Base-by-base conservation (phyloP, 2,329 filamentous ascomycete species). In the Exophiala bonariae region DNA sequence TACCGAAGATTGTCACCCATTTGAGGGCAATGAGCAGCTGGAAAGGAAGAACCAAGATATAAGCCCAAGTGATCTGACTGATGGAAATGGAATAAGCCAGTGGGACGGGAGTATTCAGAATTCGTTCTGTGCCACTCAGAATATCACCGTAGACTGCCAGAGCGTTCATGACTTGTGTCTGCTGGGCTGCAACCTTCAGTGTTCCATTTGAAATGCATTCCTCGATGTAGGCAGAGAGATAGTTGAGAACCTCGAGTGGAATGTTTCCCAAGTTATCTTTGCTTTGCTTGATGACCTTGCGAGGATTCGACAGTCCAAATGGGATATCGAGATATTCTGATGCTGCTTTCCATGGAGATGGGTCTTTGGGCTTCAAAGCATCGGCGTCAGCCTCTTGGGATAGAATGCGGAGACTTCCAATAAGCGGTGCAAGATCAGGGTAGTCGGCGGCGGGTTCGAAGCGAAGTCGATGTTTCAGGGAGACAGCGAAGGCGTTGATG, bases 71-170 rank as follows among this genome's bases (percentile, higher is more conserved):
- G 62, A 93, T 92, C 65, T 95, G 89, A 16, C 84, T 83, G 64
- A 93, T 91, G 59, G 87, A 82, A 59, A 95, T 93, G 56, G 80
- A 82, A 72, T 95, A 95, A 37, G 88, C 89, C 46, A 89, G 79
- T 2, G 89, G 89, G 0, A 95, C 78, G 1, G 89, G 89, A 0
- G 89, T 95, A 65, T 85, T 87, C 23, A 92, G 80, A 16, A 95
- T 83, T 53, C 89, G 85, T 62, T 93, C 87, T 38, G 83, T 83
- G 49, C 84, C 83, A 13, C 81, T 80, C 57, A 89, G 73, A 46
- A 84, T 79, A 56, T 95, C 89, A 62, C 87, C 88, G 44, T 95
- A 71, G 3, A 78, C 66, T 39, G 75, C 73, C 7, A 93, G 63
- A 54, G 77, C 74, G 63, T 78, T 82, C 67, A 83, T 75, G 74